Evolutionary conservation across 1,284 basidiomycete genomes (phyloP), one percentile per base, ranked within the genome.

Genomic region (Volvariella surrecta): DNA sequence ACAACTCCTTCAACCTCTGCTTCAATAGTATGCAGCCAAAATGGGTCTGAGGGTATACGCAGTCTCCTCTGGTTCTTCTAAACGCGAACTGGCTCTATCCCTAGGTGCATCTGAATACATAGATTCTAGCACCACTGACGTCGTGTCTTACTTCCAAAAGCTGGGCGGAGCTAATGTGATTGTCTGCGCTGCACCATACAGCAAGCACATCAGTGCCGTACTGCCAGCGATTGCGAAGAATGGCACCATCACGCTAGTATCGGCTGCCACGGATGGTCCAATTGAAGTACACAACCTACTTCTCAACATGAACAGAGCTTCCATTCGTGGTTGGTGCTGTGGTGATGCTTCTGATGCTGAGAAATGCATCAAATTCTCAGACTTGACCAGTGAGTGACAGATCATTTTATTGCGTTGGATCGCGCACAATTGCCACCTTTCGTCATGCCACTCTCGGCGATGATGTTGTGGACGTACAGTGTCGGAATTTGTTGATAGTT

Each of bases 111-210:
- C 48, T 20, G 54, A 49, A 10, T 55, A 56, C 46, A 39, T 58
- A 22, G 55, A 57, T 40, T 42, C 51, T 10, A 48, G 49, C 15
- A 42, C 40, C 18, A 46, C 47, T n/a, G 46, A 54, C 37, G 45
- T 48, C 22, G 59, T 55, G 11, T 58, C 57, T 31, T 57, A 55
- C 21, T 52, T 68, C 11, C 56, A 61, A 43, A 58, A 61, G 53
- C 53, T 66, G 31, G 66, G 67, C 8, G 66, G 62, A 9, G 64
- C 64, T 2, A 57, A 57, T 28, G 35, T 60, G 30, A 57, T 64
- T 39, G 43, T 66, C 13, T 60, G 56, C 45, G 65, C 64, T 10
- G 64, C 62, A 3, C 63, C 61, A 10, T 54, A 53, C 32, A 50
- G 60, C 1, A 52, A 60, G 15, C 49, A 53, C 35, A 57, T 61